Percentiles rank a stretch among this genome's conserved stretches.
phyloP scores from a whole-genome alignment of 2,329 filamentous ascomycete species.

The Blastomyces parvus region DNA sequence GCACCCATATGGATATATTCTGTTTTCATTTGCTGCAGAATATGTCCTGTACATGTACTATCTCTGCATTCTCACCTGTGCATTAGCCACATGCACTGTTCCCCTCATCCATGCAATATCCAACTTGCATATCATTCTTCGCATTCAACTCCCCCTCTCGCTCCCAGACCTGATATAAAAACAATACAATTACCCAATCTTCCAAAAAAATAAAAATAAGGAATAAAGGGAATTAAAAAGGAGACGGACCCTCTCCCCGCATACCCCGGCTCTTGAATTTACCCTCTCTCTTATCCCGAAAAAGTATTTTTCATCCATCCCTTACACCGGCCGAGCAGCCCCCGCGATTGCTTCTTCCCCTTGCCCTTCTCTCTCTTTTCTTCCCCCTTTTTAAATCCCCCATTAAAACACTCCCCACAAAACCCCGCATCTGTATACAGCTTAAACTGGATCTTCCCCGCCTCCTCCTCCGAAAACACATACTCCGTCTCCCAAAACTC shows the following conservation, averaged over 20 bases:
- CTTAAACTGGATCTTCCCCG: not conserved
- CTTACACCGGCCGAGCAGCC: not conserved
- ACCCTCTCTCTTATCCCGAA: not conserved
- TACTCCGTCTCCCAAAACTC: conserved; percentile 2
- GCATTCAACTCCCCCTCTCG: not conserved
- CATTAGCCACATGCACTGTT: not conserved
- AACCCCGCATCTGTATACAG: not conserved
- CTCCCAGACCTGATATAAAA: not conserved
- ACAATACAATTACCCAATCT: not conserved
- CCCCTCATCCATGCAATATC: not conserved
- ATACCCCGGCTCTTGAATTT: not conserved
- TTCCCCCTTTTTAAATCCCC: not conserved
- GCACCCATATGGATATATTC: not conserved
- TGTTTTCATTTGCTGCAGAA: not conserved
- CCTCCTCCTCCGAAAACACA: not conserved
- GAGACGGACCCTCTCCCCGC: not conserved
- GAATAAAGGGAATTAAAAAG: not conserved
- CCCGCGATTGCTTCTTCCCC: not conserved
- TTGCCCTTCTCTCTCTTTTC: not conserved
- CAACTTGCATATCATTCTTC: not conserved
- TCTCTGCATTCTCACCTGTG: not conserved
- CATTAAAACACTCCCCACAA: not conserved
- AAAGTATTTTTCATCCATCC: not conserved
- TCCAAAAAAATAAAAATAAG: not conserved
- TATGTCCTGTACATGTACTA: no score